These are phyloP conservation scores for Camelina sativa DNA, from an alignment of 345 rosid species.

Conservation along the genomic window DNA sequence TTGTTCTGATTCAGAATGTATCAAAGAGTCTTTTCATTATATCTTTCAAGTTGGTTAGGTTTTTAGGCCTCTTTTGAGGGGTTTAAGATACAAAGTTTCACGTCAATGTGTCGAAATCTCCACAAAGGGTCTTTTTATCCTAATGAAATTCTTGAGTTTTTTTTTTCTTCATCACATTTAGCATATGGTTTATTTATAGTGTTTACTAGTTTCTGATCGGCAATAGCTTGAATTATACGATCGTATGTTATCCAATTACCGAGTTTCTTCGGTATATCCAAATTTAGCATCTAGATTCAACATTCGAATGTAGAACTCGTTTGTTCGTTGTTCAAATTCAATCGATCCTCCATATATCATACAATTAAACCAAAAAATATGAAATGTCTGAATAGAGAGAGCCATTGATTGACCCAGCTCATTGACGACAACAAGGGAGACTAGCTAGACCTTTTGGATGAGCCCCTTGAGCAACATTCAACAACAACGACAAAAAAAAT, in stretches of 20 bases:
- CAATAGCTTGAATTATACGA: no score
- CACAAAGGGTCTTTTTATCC: conserved; percentile 10
- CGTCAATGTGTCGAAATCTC: conserved; percentile 43
- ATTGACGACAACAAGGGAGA: neutral
- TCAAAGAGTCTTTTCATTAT: conserved; percentile 7
- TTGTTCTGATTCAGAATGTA: conserved; percentile 33
- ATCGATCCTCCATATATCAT: neutral
- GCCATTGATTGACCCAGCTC: neutral
- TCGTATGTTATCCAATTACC: neutral
- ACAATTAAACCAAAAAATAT: neutral
- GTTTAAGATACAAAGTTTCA: conserved; percentile 35
- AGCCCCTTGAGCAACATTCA: neutral
- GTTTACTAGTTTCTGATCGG: neutral
- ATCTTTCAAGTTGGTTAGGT: conserved; percentile 25
- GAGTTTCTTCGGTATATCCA: no score
- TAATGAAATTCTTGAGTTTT: neutral
- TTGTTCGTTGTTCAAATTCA: neutral
- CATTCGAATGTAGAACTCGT: no score
- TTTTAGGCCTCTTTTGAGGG: conserved; percentile 14
- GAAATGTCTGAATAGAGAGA: neutral
- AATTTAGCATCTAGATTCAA: no score
- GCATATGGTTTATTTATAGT: neutral
- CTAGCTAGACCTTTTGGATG: neutral
- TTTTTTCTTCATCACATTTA: neutral
- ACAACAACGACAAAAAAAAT: neutral